Evolutionary conservation across 2,329 filamentous ascomycete species (phyloP).

Genomic region (Cladophialophora psammophila): DNA sequence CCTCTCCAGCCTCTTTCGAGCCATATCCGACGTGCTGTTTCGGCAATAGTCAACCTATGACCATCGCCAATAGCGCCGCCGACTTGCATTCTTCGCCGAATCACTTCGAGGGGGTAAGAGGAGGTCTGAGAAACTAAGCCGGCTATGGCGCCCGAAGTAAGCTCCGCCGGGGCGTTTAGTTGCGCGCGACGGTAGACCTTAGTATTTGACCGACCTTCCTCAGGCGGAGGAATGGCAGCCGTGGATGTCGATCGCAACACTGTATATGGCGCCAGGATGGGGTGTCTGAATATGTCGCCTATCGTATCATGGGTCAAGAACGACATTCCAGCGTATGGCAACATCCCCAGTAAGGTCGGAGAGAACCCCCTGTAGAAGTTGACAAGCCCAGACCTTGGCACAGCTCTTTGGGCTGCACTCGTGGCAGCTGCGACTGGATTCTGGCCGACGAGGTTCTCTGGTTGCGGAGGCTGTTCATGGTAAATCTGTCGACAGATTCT

Average conservation of each 20-base stretch:
- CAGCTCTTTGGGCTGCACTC: slow-evolving; percentile 56
- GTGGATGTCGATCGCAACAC: slow-evolving; percentile 66
- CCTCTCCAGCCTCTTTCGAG: slow-evolving; percentile 77
- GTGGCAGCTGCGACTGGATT: slow-evolving; percentile 50
- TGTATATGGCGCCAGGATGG: slow-evolving; percentile 73
- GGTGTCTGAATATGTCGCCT: slow-evolving; percentile 80
- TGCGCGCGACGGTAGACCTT: slow-evolving; percentile 66
- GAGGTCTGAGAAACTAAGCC: slow-evolving; percentile 89
- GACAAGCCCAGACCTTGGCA: slow-evolving; percentile 71
- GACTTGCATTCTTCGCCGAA: slow-evolving; percentile 93
- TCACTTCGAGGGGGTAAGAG: slow-evolving; percentile 93
- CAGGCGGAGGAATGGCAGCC: slow-evolving; percentile 44
- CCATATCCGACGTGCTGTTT: slow-evolving; percentile 79
- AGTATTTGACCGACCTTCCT: slow-evolving; percentile 41
- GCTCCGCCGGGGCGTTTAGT: slow-evolving; percentile 84
- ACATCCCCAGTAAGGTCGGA: slow-evolving; percentile 89
- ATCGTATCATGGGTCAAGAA: slow-evolving; percentile 94
- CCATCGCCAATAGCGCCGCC: slow-evolving; percentile 93
- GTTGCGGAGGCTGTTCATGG: slow-evolving; percentile 67
- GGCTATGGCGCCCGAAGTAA: slow-evolving; percentile 82
- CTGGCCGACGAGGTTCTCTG: slow-evolving; percentile 46
- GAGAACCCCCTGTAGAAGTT: slow-evolving; percentile 98
- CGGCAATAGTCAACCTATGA: slow-evolving; percentile 75
- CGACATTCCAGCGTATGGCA: slow-evolving; percentile 93
- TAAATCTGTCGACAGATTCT: slow-evolving; percentile 88